Conservation (phyloP, 306 rosid species). For the Castanea sativa region DNA sequence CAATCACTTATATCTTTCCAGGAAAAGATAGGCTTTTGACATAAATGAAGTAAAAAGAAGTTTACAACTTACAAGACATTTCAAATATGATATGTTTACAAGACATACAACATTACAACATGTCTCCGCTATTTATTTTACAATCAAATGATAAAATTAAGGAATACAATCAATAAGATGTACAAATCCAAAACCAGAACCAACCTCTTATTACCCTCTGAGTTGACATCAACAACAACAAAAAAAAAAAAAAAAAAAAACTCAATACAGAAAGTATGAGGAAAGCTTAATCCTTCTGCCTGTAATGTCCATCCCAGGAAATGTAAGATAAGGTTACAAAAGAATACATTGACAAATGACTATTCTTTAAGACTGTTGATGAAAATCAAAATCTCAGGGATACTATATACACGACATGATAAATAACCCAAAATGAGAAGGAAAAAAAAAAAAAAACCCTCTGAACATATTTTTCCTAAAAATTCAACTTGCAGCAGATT, state of each 20-base stretch:
- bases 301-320: conserved; percentile 24
- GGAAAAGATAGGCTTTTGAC: not conserved
- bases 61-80: not conserved
- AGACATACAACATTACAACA: not conserved
- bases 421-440: conserved; percentile 48
- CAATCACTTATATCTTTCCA: not conserved
- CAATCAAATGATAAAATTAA: not conserved
- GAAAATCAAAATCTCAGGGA: conserved; percentile 41
- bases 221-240: conserved; percentile 26
- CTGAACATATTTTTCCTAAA: conserved; percentile 21
- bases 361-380: conserved; percentile 31
- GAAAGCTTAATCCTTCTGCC: conserved; percentile 36
- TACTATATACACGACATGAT: conserved; percentile 55
- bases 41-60: not conserved
- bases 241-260: conserved; percentile 1
- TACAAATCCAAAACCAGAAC: conserved; percentile 32
- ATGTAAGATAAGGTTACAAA: conserved; percentile 47
- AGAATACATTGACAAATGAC: conserved; percentile 56
- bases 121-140: conserved; percentile 5
- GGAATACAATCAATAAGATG: conserved; percentile 11
- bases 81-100: too few species aligned
- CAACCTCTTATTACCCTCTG: conserved; percentile 27
- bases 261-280: conserved; percentile 30
- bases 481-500: conserved; percentile 29
- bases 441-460: not conserved